Percentiles rank a stretch among this genome's conserved stretches.
phyloP scores from a whole-genome alignment of 805 yeast genomes.

The Scheffersomyces lignosus region DNA sequence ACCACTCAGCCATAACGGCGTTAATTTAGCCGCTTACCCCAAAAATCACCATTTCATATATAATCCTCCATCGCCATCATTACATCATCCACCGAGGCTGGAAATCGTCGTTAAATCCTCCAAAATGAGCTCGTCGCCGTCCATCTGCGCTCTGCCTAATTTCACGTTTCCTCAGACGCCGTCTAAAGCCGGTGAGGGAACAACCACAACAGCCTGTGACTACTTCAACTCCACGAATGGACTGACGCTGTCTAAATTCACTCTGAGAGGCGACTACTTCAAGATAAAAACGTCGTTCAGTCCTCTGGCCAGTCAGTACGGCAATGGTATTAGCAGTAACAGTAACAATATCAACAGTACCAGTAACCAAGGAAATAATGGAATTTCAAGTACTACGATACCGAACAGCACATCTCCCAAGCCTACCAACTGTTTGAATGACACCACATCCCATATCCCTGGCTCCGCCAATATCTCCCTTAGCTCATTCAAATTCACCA shows the following conservation, averaged over 20 bases:
- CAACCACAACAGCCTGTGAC: too few relatives aligned
- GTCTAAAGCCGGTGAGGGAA: conserved; percentile 1
- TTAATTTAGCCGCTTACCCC: too few relatives aligned
- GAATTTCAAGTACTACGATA: background rate
- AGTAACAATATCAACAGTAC: background rate
- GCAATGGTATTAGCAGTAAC: background rate
- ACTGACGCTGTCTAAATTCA: background rate
- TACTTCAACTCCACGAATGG: conserved; percentile 10
- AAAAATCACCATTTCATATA: too few relatives aligned
- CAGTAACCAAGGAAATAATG: background rate
- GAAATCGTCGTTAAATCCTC: too few relatives aligned
- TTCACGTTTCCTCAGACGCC: conserved; percentile 18
- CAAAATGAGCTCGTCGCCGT: conserved; percentile 20
- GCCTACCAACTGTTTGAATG: too few relatives aligned
- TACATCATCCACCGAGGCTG: too few relatives aligned
- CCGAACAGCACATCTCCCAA: background rate
- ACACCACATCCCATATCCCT: background rate
- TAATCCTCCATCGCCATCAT: too few relatives aligned
- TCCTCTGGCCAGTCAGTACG: background rate
- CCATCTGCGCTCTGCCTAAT: conserved; percentile 22
- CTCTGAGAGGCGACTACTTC: background rate
- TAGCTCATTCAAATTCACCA: background rate
- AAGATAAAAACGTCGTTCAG: background rate
- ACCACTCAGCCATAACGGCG: too few relatives aligned
- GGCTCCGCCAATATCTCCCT: too few relatives aligned